These are phyloP conservation scores for Niebla homalea DNA, from an alignment of 495 filamentous ascomycete species.

Conservation along the genomic window DNA sequence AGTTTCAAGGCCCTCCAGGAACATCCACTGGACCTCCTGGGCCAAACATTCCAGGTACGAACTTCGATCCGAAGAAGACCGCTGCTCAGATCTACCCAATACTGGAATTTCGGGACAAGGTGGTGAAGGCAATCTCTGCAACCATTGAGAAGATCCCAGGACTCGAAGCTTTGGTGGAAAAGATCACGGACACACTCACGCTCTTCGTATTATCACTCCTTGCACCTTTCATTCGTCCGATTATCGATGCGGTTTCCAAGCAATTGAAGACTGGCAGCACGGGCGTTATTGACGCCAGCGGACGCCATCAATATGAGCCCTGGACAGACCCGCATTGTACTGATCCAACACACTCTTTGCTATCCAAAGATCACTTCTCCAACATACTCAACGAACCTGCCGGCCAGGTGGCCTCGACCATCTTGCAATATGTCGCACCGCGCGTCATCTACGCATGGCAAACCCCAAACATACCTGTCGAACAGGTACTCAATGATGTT, in stretches of 20 bases:
- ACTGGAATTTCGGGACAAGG: conserved; percentile 82
- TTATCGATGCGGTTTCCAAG: conserved; percentile 77
- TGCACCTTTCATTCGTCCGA: conserved; percentile 76
- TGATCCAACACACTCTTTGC: conserved; percentile 86
- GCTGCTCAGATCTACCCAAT: conserved; percentile 85
- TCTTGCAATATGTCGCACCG: conserved; percentile 74
- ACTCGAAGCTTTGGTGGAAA: conserved; percentile 71
- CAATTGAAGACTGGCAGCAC: conserved; percentile 73
- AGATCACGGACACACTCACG: conserved; percentile 81
- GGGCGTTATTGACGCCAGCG: conserved; percentile 63
- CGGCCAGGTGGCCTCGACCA: conserved; percentile 62
- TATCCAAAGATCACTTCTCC: conserved; percentile 93
- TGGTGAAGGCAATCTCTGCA: conserved; percentile 67
- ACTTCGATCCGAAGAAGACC: conserved; percentile 72
- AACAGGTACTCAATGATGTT: conserved; percentile 68
- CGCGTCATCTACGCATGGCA: conserved; percentile 86
- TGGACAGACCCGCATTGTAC: conserved; percentile 79
- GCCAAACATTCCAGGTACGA: conserved; percentile 52
- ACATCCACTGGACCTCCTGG: conserved; percentile 31
- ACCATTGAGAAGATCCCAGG: conserved; percentile 89
- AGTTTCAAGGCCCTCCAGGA: conserved; percentile 37
- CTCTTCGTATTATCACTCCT: conserved; percentile 81
- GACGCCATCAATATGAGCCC: conserved; percentile 75
- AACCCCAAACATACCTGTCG: conserved; percentile 60
- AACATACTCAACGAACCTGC: conserved; percentile 84